phyloP scores from a whole-genome alignment of 129 eudicot genomes.

The Gnaphalium uliginosum region DNA sequence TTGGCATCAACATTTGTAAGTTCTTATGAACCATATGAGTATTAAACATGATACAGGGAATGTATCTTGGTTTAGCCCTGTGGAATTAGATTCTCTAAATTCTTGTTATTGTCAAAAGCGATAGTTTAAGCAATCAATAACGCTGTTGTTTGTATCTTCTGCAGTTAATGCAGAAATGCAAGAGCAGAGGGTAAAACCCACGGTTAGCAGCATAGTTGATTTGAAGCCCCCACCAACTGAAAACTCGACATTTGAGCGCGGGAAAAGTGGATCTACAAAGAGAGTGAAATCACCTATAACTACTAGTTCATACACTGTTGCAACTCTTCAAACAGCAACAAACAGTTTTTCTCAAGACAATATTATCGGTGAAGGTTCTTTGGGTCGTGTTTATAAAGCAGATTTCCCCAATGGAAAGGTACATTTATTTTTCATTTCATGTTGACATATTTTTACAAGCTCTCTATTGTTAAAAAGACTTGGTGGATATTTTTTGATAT shows the following conservation, averaged over 20 bases:
- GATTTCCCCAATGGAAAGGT: constrained; percentile 97
- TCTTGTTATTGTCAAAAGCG: background rate
- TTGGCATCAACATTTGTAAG: background rate
- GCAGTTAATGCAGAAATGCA: constrained; percentile 71
- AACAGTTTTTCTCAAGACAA: constrained; percentile 97
- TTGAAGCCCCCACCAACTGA: constrained; percentile 64
- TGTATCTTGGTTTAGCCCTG: too few species aligned
- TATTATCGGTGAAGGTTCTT: constrained; percentile 94
- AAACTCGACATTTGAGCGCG: constrained; percentile 56
- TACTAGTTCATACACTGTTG: constrained; percentile 90
- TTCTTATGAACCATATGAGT: background rate
- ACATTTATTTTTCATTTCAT: constrained; percentile 18
- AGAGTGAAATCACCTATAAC: constrained; percentile 80
- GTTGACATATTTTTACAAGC: background rate
- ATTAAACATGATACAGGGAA: background rate
- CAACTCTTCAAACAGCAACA: constrained; percentile 92
- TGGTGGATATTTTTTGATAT: background rate
- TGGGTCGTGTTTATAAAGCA: constrained; percentile 98
- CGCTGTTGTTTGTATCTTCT: constrained; percentile 19
- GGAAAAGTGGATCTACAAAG: constrained; percentile 70
- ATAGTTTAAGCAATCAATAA: background rate
- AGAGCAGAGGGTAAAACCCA: constrained; percentile 64
- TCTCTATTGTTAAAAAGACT: background rate
- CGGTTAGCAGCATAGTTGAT: constrained; percentile 53
- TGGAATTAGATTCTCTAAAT: background rate